A percentile compares a stretch with the other conserved stretches of the same genome.
phyloP scores from a whole-genome alignment of 768 basidiomycete species.

The Albatrellus ellisii region DNA sequence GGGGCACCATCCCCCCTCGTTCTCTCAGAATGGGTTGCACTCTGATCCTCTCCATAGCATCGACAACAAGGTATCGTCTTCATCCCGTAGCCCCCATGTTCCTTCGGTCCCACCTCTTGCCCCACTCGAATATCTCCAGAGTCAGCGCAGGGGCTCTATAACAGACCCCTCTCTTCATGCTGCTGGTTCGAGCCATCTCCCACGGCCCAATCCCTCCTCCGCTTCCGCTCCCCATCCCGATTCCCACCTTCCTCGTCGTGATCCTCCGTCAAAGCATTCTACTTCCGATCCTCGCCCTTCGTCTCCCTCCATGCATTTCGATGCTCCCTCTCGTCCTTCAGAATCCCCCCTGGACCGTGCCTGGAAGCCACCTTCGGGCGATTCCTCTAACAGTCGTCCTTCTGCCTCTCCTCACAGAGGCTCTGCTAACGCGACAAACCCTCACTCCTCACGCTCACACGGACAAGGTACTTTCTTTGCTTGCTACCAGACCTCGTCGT shows the following conservation, averaged over 20 bases:
- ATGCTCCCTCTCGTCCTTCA: constrained; percentile 31
- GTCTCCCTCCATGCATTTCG: constrained; percentile 62
- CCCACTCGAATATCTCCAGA: constrained; percentile 69
- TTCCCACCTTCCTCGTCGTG: constrained; percentile 18
- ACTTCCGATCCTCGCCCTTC: constrained; percentile 39
- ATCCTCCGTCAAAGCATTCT: constrained; percentile 19
- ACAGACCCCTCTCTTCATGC: constrained; percentile 75
- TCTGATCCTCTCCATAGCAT: constrained; percentile 13
- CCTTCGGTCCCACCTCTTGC: constrained; percentile 51
- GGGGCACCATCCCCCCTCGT: constrained; percentile 8
- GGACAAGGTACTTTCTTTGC: not conserved
- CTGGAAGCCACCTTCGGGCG: constrained; percentile 1
- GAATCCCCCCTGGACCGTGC: constrained; percentile 4
- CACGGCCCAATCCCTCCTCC: constrained; percentile 13
- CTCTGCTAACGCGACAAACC: too few relatives aligned
- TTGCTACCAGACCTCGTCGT: not conserved
- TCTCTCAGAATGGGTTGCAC: constrained; percentile 12
- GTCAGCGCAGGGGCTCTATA: constrained; percentile 71
- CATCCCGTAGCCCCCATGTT: constrained; percentile 23
- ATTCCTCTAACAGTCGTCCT: not conserved
- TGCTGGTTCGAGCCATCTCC: constrained; percentile 22
- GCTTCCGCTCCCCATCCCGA: constrained; percentile 11
- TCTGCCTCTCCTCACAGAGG: not conserved
- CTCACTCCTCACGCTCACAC: too few relatives aligned
- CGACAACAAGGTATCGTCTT: constrained; percentile 19